Evolutionary conservation across 179 eudicot genomes (phyloP).

Genomic region (Silene noctiflora): DNA sequence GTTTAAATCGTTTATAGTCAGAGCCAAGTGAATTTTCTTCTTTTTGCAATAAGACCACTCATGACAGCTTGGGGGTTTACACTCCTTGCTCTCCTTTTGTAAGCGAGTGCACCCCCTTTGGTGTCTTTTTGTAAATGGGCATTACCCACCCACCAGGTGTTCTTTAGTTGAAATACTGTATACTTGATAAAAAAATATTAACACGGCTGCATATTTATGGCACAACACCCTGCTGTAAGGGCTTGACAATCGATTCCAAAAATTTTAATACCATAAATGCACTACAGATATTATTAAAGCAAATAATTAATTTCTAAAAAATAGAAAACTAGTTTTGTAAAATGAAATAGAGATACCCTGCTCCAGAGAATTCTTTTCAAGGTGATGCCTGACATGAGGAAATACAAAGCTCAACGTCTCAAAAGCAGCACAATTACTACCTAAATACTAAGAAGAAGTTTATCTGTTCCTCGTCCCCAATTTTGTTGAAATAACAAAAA

Average conservation of each 20-base stretch:
- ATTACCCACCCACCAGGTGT: not conserved
- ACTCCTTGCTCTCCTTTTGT: not conserved
- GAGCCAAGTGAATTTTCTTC: not conserved
- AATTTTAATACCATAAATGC: not conserved
- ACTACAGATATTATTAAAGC: not conserved
- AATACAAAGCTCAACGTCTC: not conserved
- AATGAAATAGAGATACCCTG: too few species aligned
- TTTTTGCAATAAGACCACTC: not conserved
- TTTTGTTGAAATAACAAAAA: too few species aligned
- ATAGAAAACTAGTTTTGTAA: too few species aligned
- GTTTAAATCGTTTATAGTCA: not conserved
- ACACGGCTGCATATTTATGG: not conserved
- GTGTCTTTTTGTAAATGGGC: not conserved
- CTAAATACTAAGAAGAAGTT: too few species aligned
- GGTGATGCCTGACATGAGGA: conserved; percentile 4
- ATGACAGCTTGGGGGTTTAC: not conserved
- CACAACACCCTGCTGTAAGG: not conserved
- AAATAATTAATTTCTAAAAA: not conserved
- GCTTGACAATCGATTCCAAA: not conserved
- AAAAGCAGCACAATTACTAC: not conserved
- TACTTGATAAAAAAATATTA: too few species aligned
- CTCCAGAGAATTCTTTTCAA: not conserved
- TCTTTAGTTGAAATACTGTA: not conserved
- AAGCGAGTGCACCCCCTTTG: not conserved
- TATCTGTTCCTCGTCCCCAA: too few species aligned